Conservation (phyloP, 108 stramenopile genomes). For the Thalassiosira profunda region DNA sequence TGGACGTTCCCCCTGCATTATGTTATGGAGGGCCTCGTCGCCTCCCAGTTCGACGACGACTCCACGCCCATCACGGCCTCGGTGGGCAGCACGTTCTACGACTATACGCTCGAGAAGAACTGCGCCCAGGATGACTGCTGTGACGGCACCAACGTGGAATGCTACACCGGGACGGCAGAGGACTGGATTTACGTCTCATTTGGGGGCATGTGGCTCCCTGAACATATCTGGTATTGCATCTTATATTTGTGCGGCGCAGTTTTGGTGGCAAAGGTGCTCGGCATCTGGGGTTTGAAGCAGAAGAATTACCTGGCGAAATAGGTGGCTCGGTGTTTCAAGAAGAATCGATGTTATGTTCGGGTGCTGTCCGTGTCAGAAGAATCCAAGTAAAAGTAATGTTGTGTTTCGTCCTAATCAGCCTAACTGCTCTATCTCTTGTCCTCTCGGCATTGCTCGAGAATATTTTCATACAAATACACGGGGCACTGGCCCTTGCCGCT, state of each 20-base stretch:
- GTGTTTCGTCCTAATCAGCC: too few species aligned
- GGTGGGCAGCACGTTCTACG: constrained; percentile 51
- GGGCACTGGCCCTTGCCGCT: constrained; percentile 57
- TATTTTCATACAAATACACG: constrained; percentile 60
- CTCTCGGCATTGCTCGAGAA: too few species aligned
- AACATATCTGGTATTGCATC: constrained; percentile 55
- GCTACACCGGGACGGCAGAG: constrained; percentile 62
- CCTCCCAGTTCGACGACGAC: constrained; percentile 61
- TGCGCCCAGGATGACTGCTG: not conserved
- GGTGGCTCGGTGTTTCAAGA: too few species aligned
- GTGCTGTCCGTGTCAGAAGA: too few species aligned
- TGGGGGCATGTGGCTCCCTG: constrained; percentile 51
- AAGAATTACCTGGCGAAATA: constrained; percentile 67
- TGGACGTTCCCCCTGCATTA: constrained; percentile 61
- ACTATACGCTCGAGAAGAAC: constrained; percentile 20
- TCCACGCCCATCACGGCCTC: constrained; percentile 59
- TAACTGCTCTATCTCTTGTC: too few species aligned
- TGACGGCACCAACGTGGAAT: not conserved
- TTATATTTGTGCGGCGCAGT: constrained; percentile 53
- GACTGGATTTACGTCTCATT: constrained; percentile 65
- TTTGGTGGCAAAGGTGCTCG: constrained; percentile 45
- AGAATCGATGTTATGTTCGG: too few species aligned
- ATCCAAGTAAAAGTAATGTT: too few species aligned
- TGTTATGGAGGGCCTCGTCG: constrained; percentile 61
- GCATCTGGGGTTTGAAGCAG: constrained; percentile 47